Evolutionary conservation across 1,284 basidiomycete genomes (phyloP).

Genomic region (Porodaedalea pini): DNA sequence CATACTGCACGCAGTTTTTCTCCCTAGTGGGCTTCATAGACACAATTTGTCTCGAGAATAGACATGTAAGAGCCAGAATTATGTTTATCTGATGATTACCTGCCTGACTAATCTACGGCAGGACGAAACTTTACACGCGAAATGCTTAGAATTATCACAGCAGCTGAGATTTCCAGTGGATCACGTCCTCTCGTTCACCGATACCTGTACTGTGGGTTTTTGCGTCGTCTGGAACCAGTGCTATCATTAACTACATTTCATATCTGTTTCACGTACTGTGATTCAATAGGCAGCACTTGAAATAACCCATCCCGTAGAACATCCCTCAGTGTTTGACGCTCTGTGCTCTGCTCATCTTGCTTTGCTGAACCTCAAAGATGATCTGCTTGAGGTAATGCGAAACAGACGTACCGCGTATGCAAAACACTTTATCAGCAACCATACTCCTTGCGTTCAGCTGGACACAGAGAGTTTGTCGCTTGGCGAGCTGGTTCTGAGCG

Average conservation of each 20-base stretch:
- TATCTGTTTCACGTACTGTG: not conserved
- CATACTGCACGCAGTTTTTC: conserved; percentile 17
- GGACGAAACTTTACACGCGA: conserved; percentile 4
- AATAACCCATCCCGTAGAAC: conserved; percentile 12
- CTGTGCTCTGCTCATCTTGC: conserved; percentile 5
- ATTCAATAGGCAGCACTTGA: not conserved
- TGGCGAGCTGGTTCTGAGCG: conserved; percentile 13
- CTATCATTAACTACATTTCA: no score
- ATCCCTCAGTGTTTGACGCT: not conserved
- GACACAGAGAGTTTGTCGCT: not conserved
- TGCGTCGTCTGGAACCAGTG: not conserved
- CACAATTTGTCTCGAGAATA: not conserved
- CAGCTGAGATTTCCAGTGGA: conserved; percentile 10
- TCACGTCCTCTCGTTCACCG: conserved; percentile 5
- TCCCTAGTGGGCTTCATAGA: conserved; percentile 5
- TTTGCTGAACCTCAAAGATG: conserved; percentile 4
- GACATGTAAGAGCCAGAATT: not conserved
- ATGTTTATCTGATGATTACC: not conserved
- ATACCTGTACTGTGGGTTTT: conserved; percentile 9
- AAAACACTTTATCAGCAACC: not conserved
- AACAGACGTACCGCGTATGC: conserved; percentile 7
- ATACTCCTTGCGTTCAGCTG: not conserved
- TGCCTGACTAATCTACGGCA: not conserved
- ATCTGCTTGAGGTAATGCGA: conserved; percentile 9
- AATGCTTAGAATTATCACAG: conserved; percentile 9